Evolutionary conservation across 306 rosid genomes (phyloP), one percentile per base, ranked within the genome.

Genomic region (Fragaria ananassa): DNA sequence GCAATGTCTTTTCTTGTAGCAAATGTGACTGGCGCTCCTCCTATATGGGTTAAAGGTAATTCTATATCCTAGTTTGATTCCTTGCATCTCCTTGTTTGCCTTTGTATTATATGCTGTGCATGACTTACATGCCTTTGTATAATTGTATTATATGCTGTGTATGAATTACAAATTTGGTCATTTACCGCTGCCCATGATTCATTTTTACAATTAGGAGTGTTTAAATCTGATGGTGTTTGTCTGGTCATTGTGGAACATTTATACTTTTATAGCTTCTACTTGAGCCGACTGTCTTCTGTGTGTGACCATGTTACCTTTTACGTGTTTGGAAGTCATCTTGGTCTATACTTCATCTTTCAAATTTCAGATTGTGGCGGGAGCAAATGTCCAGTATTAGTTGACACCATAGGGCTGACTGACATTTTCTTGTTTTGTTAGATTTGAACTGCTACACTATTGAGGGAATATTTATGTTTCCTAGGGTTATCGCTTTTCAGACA

Each of bases 1-100:
- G 99, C 99, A 1, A 92, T 95, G 99, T 95, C 99, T 71, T 92
- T 95, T 81, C 92, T 95, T 71, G 97, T 95, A 77, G 97, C 99
- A 72, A 95, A 95, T 83, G 90, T 85, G 25, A 90, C 93, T 72
- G 93, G 93, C 74, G 86, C 99, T 66, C 97, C 99, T 4, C 97
- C 99, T n/a, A 77, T 95, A 72, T 95, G 99, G 99, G 99, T 91
- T 71, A 85, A 92, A 90, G 99, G 99, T 91, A 88, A 81, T 49
- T 54, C 72, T 67, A 56, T 51, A 45, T 72, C 76, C 18, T 12
- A 58, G 18, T 45, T 11, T 46, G 64, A 17, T n/a, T 71, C 63
- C 34, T 71, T 53, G 21, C 49, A n/a, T 34, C 34, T 35, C 1
- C n/a, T n/a, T 71, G 65, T 71, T 51, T 15, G 21, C 46, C 27